phyloP scores from a whole-genome alignment of 2,329 filamentous ascomycete genomes.

The Beauveria sp. region DNA sequence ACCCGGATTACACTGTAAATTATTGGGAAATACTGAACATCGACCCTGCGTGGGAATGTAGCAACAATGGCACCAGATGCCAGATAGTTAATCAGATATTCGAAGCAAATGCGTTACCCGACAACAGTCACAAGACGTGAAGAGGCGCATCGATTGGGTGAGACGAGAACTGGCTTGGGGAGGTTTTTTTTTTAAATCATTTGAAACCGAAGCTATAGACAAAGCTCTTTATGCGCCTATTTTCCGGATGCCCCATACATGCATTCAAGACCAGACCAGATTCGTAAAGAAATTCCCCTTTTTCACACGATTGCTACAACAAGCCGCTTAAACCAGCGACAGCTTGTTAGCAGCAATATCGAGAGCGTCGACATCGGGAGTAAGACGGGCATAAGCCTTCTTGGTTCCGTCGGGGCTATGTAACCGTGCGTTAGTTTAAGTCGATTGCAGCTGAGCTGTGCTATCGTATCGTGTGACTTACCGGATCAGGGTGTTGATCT shows the following conservation, averaged over 20 bases:
- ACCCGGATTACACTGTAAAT: not conserved
- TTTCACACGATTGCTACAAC: constrained; percentile 15
- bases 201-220: constrained; percentile 15
- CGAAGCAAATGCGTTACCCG: not conserved
- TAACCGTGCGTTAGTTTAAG: constrained; percentile 13
- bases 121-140: not conserved
- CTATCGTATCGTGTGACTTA: constrained; percentile 35
- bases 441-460: not conserved
- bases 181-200: constrained; percentile 17
- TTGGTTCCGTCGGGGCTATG: constrained; percentile 86
- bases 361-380: constrained; percentile 92
- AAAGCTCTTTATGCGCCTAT: constrained; percentile 9
- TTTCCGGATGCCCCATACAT: constrained; percentile 9
- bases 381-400: constrained; percentile 97
- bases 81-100: not conserved
- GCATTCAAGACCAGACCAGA: constrained; percentile 34
- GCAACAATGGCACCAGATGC: not conserved
- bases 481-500: constrained; percentile 99
- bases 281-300: constrained; percentile 19
- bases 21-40: not conserved
- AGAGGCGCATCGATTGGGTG: not conserved
- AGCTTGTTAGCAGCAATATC: constrained; percentile 99
- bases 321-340: constrained; percentile 72
- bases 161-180: constrained; percentile 19
- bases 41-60: not conserved